phyloP scores from a whole-genome alignment of 768 basidiomycete genomes.

The Serendipita sp. region DNA sequence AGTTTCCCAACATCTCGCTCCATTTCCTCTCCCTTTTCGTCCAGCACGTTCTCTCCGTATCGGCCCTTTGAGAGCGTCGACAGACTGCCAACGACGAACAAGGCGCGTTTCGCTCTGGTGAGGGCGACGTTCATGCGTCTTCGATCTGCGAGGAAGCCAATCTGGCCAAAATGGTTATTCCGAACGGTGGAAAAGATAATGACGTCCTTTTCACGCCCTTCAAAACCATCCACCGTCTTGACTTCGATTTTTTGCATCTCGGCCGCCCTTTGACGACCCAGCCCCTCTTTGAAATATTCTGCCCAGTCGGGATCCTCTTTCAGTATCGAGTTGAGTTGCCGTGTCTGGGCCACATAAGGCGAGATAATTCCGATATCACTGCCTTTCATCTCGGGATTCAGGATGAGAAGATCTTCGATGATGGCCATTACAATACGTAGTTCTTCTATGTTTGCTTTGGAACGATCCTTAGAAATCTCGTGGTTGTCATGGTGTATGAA shows the following conservation, averaged over 20 bases:
- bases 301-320: conserved; percentile 37
- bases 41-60: background rate
- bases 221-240: conserved; percentile 89
- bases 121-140: conserved; percentile 80
- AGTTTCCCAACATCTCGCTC: background rate
- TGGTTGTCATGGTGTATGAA: conserved; percentile 67
- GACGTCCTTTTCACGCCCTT: conserved; percentile 85
- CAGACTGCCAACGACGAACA: conserved; percentile 66
- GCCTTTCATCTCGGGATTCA: conserved; percentile 52
- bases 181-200: conserved; percentile 86
- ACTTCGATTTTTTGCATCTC: conserved; percentile 61
- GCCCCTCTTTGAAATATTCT: conserved; percentile 37
- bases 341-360: conserved; percentile 80
- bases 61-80: conserved; percentile 30
- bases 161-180: conserved; percentile 57
- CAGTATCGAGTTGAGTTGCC: conserved; percentile 50
- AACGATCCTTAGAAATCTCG: conserved; percentile 54
- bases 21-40: background rate
- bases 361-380: conserved; percentile 83
- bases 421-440: conserved; percentile 62
- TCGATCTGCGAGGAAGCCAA: conserved; percentile 81
- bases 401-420: conserved; percentile 63
- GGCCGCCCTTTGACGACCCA: conserved; percentile 51
- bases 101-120: conserved; percentile 73
- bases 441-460: conserved; percentile 64